Percentiles rank a stretch among this genome's conserved stretches.
Conservation (phyloP, 257 asterid genomes). For the Lycium barbarum region DNA sequence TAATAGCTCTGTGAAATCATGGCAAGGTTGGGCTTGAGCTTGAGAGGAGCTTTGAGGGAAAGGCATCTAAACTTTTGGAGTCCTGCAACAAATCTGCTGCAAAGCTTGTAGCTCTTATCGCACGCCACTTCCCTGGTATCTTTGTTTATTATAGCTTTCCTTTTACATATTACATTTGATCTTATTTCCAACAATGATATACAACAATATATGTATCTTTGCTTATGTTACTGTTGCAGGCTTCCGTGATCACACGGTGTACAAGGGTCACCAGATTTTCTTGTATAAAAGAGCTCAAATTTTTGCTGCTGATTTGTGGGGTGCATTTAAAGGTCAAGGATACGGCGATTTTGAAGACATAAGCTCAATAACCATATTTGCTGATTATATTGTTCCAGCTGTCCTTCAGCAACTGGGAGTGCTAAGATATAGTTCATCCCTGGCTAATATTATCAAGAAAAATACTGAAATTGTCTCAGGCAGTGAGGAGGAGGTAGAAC, state of each 20-base stretch:
- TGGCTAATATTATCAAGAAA: slow-evolving; percentile 53
- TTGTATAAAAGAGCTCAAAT: slow-evolving; percentile 98
- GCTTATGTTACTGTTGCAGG: slow-evolving; percentile 53
- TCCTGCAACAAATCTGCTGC: slow-evolving; percentile 81
- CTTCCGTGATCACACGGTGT: slow-evolving; percentile 89
- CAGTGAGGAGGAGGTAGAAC: slow-evolving; percentile 96
- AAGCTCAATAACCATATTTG: slow-evolving; percentile 85
- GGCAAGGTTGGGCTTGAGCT: slow-evolving; percentile 87
- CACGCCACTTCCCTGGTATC: slow-evolving; percentile 91
- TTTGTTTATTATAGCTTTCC: neutral
- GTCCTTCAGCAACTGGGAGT: slow-evolving; percentile 94
- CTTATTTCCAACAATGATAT: neutral
- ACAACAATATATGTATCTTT: neutral
- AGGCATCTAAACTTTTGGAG: slow-evolving; percentile 85
- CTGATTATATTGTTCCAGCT: slow-evolving; percentile 96
- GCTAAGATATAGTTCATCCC: slow-evolving; percentile 66
- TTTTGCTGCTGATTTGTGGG: slow-evolving; percentile 97
- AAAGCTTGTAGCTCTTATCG: slow-evolving; percentile 80
- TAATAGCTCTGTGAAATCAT: slow-evolving; percentile 35
- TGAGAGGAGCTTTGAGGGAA: slow-evolving; percentile 88
- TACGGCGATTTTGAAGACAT: slow-evolving; percentile 84
- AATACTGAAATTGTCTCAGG: slow-evolving; percentile 73
- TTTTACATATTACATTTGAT: neutral
- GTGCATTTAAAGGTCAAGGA: slow-evolving; percentile 92
- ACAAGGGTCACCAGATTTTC: slow-evolving; percentile 96